Evolutionary conservation across 768 basidiomycete genomes (phyloP), one percentile per base, ranked within the genome.

Genomic region (Brasilioporus rufonigricans): DNA sequence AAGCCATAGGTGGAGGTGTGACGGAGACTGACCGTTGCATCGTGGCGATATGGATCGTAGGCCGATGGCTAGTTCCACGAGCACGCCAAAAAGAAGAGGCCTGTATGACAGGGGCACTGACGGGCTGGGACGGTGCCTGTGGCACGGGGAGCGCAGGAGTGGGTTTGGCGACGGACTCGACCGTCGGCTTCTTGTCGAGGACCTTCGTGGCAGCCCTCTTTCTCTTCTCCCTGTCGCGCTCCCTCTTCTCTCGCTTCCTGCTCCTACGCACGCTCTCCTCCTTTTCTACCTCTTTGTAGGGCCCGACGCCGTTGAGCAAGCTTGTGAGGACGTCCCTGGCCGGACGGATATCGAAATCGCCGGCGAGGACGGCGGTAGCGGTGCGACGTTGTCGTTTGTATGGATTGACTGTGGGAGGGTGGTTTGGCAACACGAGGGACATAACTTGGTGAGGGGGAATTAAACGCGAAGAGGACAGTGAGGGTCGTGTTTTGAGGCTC

Each of bases 271-370:
- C 62, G 66, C 82, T 80, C 57, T 85, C 84, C 29, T 83, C 80
- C 53, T 75, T 79, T 72, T 87, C 86, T 26, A 84, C 80, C 16
- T 72, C 77, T 56, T 81, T 78, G 70, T 89, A 86, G 8, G 81
- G 81, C 0, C 78, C 79, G 29, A 90, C 85, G 48, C 89, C 88
- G 64, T 91, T 91, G 64, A 91, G 74, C 47, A 91, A 70, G 70
- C 86, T 88, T 14, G 90, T 91, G 60, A 92, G 77, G 58, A 87
- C 87, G 72, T 91, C 89, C 67, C 90, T 81, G 35, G 78, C 65
- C 0, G 86, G 84, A 19, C 78, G 78, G 6, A 77, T 68, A 74
- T 91, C 90, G 69, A 89, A 90, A 66, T 77, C 74, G 61, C 90
- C 90, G 0, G 88, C 83, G 71, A 91, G 80, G 39, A 91, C 85